These are phyloP conservation scores for Hansenula anomala DNA, from an alignment of 1,139 yeast species.

Conservation along the genomic window DNA sequence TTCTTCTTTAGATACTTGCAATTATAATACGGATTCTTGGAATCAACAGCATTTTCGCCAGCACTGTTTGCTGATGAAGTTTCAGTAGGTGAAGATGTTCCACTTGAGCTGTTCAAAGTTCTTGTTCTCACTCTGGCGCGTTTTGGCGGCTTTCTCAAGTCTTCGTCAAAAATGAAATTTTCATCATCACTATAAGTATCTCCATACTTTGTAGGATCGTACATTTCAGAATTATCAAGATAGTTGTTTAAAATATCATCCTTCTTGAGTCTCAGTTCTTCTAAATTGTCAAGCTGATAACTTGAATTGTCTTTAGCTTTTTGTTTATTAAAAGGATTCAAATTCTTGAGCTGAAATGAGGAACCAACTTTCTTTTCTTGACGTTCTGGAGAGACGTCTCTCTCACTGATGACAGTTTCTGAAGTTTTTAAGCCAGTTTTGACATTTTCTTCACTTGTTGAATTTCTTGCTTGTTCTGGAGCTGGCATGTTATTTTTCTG, in stretches of 20 bases:
- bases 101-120: background rate
- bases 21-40: background rate
- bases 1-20: background rate
- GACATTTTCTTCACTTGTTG: background rate
- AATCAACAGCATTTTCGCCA: background rate
- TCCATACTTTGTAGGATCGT: constrained; percentile 10
- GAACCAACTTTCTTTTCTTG: background rate
- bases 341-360: background rate
- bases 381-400: background rate
- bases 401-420: background rate
- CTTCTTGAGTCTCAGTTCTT: background rate
- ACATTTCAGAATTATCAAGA: constrained; percentile 7
- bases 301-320: background rate
- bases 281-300: background rate
- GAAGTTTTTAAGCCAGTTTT: background rate
- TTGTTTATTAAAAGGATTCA: background rate
- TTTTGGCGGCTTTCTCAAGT: constrained; percentile 3
- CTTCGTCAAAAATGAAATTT: constrained; percentile 9
- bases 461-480: too few relatives aligned
- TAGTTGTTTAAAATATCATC: constrained; percentile 3
- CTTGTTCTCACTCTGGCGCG: background rate
- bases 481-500: too few relatives aligned
- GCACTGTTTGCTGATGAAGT: background rate
- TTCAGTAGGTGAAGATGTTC: background rate
- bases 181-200: constrained; percentile 16